Evolutionary conservation across 345 rosid genomes (phyloP), one percentile per base, ranked within the genome.

Genomic region (Geranium brycei): DNA sequence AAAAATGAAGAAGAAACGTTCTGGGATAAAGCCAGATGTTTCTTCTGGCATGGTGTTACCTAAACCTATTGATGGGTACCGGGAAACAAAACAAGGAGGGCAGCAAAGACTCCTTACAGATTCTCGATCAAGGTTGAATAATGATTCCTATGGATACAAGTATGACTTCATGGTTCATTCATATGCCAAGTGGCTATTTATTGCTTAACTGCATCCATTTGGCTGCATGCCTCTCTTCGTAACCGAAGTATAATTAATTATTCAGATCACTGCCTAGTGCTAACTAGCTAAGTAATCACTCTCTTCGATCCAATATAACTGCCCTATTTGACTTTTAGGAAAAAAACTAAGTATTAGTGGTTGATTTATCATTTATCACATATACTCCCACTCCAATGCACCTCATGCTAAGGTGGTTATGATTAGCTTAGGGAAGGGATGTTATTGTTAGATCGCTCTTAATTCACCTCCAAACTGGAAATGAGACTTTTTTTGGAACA

Each of bases 1-100:
- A 62, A 93, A 83, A 79, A 75, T 85, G 87, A 93, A 85, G 82
- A 89, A 87, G 80, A 93, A 86, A 69, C 95, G 97, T 31, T 86
- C 97, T 68, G 88, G 82, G 63, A 90, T 89, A 77, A 89, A 81
- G 80, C 77, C 77, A 1, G 98, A 86, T 66, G 74, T 66, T 65
- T 76, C 90, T 67, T 73, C 86, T 35, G 81, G 68, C 74, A 66
- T 70, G 72, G 70, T 72, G 47, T 81, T 86, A 40, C 41, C 82
- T 73, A 89, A 86, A 81, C 71, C 79, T 38, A 63, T 66, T 13
- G 89, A 90, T 74, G 85, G 87, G 63, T 79, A 76, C 70, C 83
- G 96, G 68, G 96, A 93, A 72, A 63, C 79, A 62, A 87, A 90
- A 75, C 95, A 77, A 67, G 91, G 89, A 62, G 73, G 72, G 74